A percentile compares a stretch with the other conserved stretches of the same genome.
phyloP scores from a whole-genome alignment of 495 filamentous ascomycete species.

The Xylaria flabelliformis region DNA sequence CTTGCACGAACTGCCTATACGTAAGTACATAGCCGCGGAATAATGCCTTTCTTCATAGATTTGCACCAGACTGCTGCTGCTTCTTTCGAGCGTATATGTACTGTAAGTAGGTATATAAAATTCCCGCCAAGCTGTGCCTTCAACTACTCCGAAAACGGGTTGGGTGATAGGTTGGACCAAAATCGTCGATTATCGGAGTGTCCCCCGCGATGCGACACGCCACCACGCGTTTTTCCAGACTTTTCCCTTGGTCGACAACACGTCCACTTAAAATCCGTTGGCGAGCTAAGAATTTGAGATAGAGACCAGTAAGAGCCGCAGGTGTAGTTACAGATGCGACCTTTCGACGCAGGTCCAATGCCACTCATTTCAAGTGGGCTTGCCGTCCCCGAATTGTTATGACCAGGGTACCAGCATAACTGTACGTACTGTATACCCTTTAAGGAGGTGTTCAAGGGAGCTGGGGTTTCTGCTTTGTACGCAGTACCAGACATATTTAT shows the following conservation, averaged over 20 bases:
- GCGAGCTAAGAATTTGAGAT: slow-evolving; percentile 11
- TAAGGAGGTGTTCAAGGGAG: background rate
- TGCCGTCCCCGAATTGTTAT: slow-evolving; percentile 1
- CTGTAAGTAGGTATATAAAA: background rate
- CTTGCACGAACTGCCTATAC: background rate
- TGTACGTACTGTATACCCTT: no score
- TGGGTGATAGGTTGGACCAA: background rate
- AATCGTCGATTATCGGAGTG: background rate
- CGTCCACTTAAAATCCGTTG: background rate
- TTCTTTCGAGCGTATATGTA: background rate
- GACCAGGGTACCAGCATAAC: background rate
- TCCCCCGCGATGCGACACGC: slow-evolving; percentile 23
- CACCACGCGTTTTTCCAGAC: slow-evolving; percentile 19
- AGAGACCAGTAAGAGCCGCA: slow-evolving; percentile 9
- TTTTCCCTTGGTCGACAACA: slow-evolving; percentile 2
- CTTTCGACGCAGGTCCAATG: slow-evolving; percentile 24
- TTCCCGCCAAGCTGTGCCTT: slow-evolving; percentile 1
- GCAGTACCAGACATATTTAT: background rate
- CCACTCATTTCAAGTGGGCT: slow-evolving; percentile 22
- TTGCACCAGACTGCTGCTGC: background rate
- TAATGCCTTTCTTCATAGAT: background rate
- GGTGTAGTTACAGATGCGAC: slow-evolving; percentile 19
- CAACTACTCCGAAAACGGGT: slow-evolving; percentile 18
- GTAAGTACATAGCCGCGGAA: background rate
- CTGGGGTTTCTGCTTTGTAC: background rate